A percentile compares a stretch with the other conserved stretches of the same genome.
phyloP scores from a whole-genome alignment of 495 filamentous ascomycete species.

The Wilcoxina mikolae region DNA sequence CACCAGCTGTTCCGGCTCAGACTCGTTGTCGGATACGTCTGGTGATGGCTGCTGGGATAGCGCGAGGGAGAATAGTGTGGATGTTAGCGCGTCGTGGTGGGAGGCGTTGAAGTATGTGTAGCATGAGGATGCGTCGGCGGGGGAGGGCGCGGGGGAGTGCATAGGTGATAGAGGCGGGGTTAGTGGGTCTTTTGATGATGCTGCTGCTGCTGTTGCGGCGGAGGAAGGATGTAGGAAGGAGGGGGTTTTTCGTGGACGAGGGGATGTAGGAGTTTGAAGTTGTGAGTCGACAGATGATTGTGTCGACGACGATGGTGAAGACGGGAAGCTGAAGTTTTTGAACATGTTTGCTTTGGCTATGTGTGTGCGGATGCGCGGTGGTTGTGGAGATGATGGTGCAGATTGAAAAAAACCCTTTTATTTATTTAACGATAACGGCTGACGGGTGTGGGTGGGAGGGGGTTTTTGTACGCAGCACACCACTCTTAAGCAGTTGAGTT shows the following conservation, averaged over 20 bases:
- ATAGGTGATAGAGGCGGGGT: constrained; percentile 1
- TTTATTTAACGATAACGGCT: not conserved
- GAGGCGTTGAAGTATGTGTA: constrained; percentile 3
- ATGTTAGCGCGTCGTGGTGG: not conserved
- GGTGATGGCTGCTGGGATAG: not conserved
- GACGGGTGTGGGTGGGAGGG: too few species aligned
- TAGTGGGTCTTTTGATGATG: not conserved
- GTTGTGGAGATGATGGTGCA: not conserved
- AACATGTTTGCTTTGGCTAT: constrained; percentile 1
- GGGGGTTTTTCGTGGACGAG: not conserved
- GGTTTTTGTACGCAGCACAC: too few species aligned
- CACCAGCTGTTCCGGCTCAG: not conserved
- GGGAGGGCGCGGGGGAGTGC: not conserved
- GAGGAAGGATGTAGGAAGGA: too few species aligned
- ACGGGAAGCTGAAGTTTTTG: constrained; percentile 7
- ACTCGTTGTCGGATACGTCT: constrained; percentile 1
- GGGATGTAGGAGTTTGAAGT: not conserved
- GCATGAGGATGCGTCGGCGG: not conserved
- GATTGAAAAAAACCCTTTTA: not conserved
- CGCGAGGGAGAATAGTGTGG: not conserved
- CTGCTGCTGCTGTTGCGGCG: not conserved
- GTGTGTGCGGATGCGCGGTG: not conserved
- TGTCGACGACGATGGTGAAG: not conserved
- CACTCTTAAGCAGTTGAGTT: too few species aligned
- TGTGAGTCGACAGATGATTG: not conserved